Conservation (phyloP, 202 grass and related monocot genomes). For the Bolboschoenoplectus hybrid region DNA sequence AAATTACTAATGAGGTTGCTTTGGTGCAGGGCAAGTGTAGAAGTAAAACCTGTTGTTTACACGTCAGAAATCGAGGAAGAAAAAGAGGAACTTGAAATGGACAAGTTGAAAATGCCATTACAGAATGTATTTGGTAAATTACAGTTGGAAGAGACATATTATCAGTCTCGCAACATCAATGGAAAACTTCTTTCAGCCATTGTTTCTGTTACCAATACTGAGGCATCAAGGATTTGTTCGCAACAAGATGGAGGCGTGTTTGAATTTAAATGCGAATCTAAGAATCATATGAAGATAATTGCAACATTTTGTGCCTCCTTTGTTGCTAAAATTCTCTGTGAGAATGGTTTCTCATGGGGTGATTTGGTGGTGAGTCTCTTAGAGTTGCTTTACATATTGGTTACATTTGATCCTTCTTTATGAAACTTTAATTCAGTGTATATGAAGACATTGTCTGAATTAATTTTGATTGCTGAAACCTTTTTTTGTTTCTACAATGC, state of each 20-base stretch:
- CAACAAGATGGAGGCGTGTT: slow-evolving; percentile 7
- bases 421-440: background rate
- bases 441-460: background rate
- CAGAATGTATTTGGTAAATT: slow-evolving; percentile 41
- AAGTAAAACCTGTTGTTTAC: slow-evolving; percentile 81
- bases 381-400: background rate
- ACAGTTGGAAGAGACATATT: slow-evolving; percentile 52
- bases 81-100: slow-evolving; percentile 40
- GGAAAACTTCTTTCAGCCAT: slow-evolving; percentile 64
- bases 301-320: slow-evolving; percentile 55
- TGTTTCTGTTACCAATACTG: slow-evolving; percentile 61
- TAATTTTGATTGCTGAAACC: slow-evolving; percentile 32
- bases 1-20: background rate
- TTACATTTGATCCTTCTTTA: background rate
- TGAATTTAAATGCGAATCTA: slow-evolving; percentile 6
- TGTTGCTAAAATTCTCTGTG: slow-evolving; percentile 53
- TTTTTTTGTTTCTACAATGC: slow-evolving; percentile 27
- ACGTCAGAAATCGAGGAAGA: slow-evolving; percentile 44
- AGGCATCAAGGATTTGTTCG: slow-evolving; percentile 56
- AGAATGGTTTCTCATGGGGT: slow-evolving; percentile 61
- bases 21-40: slow-evolving; percentile 69
- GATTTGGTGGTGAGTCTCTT: slow-evolving; percentile 53
- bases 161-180: slow-evolving; percentile 48
- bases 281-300: slow-evolving; percentile 57
- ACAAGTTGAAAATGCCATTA: slow-evolving; percentile 27